These are phyloP conservation scores for Tolypocladium amazonense DNA, from an alignment of 2,329 filamentous ascomycete species.

Conservation along the genomic window DNA sequence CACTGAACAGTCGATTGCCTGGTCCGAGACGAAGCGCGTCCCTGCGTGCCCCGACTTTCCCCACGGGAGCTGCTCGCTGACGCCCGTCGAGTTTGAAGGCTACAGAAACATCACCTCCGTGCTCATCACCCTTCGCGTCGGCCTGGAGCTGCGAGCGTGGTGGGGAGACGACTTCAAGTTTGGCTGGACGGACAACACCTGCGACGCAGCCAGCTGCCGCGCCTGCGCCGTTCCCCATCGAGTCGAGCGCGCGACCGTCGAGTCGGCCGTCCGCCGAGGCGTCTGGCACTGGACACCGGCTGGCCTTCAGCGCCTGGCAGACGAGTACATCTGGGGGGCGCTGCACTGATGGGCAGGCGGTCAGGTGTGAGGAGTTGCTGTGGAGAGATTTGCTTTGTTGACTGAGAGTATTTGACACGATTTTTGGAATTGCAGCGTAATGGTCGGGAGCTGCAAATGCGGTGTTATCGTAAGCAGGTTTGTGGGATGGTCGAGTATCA, in stretches of 20 bases:
- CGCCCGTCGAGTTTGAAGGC: slow-evolving; percentile 23
- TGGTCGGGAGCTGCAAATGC: slow-evolving; percentile 16
- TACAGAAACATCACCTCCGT: slow-evolving; percentile 28
- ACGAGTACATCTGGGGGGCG: slow-evolving; percentile 20
- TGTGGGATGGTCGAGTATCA: slow-evolving; percentile 12
- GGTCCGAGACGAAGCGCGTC: slow-evolving; percentile 27
- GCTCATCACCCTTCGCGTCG: slow-evolving; percentile 25
- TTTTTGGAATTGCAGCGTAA: slow-evolving; percentile 24
- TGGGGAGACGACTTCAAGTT: slow-evolving; percentile 30
- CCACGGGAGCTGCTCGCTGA: slow-evolving; percentile 21
- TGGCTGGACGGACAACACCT: slow-evolving; percentile 31
- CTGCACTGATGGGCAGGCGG: slow-evolving; percentile 13
- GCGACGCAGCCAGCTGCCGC: slow-evolving; percentile 26
- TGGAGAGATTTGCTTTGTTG: slow-evolving; percentile 18
- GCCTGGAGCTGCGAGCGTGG: slow-evolving; percentile 25
- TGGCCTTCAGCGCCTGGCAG: slow-evolving; percentile 21
- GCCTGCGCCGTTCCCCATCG: slow-evolving; percentile 11
- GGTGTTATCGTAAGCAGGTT: slow-evolving; percentile 18
- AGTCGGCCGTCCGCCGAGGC: slow-evolving; percentile 18
- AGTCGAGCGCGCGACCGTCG: slow-evolving; percentile 21
- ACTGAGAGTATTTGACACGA: slow-evolving; percentile 20
- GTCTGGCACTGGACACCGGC: slow-evolving; percentile 22
- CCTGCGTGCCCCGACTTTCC: slow-evolving; percentile 25
- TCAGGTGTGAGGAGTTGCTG: slow-evolving; percentile 15
- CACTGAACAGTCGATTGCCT: slow-evolving; percentile 25